These are phyloP conservation scores for Tranzscheliella williamsii DNA, from an alignment of 1,284 basidiomycete genomes.

Conservation along the genomic window DNA sequence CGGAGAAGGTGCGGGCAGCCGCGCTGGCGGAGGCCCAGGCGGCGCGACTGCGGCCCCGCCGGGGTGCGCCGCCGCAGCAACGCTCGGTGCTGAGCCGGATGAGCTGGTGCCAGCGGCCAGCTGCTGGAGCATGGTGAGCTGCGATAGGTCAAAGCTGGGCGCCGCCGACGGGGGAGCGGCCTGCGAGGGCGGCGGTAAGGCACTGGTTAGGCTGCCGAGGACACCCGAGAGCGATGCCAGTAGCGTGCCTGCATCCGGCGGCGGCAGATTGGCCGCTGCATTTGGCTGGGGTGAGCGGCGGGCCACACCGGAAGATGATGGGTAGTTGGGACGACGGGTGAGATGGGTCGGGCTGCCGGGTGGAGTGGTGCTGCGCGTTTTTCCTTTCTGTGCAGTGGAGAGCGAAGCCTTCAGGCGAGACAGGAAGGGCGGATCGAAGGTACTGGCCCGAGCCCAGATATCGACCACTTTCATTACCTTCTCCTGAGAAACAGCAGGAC, in stretches of 20 bases:
- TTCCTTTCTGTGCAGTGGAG: neutral
- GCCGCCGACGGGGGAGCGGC: neutral
- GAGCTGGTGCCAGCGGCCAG: neutral
- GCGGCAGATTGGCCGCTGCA: neutral
- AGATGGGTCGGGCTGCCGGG: neutral
- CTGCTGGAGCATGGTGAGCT: slow-evolving; percentile 5
- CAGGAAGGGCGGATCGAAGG: slow-evolving; percentile 34
- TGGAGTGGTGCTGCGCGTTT: neutral
- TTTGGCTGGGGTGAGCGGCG: too few species aligned
- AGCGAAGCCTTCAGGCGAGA: slow-evolving; percentile 7
- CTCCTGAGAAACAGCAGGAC: slow-evolving; percentile 8
- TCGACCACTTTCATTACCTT: slow-evolving; percentile 49
- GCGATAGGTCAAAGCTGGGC: slow-evolving; percentile 1
- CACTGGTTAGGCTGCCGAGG: neutral
- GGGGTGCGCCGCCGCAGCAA: too few species aligned
- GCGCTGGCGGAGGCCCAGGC: too few species aligned
- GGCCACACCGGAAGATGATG: too few species aligned
- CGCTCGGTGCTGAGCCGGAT: too few species aligned
- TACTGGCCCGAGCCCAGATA: slow-evolving; percentile 40
- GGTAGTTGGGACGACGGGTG: neutral
- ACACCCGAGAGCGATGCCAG: neutral
- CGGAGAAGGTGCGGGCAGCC: too few species aligned
- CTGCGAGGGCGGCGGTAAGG: neutral
- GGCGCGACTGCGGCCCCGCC: too few species aligned
- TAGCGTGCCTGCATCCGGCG: neutral